Conservation (phyloP, 192 early-diverging fungal species). For the Backusella sp. region DNA sequence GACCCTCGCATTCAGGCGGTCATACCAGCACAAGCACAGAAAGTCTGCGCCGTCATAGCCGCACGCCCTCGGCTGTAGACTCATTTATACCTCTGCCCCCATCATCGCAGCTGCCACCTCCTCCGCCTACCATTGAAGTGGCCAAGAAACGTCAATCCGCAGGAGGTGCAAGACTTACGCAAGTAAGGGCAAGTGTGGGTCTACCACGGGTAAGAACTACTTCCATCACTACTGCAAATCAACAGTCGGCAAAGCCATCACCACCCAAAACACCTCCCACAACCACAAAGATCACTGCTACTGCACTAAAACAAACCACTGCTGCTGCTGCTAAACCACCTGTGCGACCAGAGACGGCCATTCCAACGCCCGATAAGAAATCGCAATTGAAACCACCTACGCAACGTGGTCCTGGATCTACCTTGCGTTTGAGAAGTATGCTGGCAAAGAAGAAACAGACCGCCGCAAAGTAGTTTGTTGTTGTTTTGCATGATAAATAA, state of each 20-base stretch:
- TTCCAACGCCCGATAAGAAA: slow-evolving; percentile 4
- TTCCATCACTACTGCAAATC: neutral
- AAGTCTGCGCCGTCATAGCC: neutral
- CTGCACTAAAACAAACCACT: neutral
- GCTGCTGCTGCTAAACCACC: neutral
- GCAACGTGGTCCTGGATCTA: slow-evolving; percentile 34
- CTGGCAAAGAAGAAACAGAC: slow-evolving; percentile 22
- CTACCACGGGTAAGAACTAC: slow-evolving; percentile 19
- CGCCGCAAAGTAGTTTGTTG: neutral
- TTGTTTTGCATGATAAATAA: neutral
- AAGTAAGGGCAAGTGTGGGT: slow-evolving; percentile 13
- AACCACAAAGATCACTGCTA: neutral
- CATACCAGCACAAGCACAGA: neutral
- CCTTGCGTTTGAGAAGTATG: slow-evolving; percentile 32
- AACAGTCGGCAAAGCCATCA: neutral
- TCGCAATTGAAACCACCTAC: slow-evolving; percentile 20
- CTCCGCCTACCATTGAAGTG: neutral
- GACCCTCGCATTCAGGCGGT: neutral
- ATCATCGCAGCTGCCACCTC: neutral
- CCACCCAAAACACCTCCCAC: neutral
- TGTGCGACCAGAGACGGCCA: neutral
- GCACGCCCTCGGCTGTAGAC: neutral
- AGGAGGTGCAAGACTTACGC: neutral
- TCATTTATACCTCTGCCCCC: neutral
- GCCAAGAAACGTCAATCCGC: slow-evolving; percentile 7